phyloP scores from a whole-genome alignment of 352 stramenopile genomes.

The Pelagophyceae sp. region DNA sequence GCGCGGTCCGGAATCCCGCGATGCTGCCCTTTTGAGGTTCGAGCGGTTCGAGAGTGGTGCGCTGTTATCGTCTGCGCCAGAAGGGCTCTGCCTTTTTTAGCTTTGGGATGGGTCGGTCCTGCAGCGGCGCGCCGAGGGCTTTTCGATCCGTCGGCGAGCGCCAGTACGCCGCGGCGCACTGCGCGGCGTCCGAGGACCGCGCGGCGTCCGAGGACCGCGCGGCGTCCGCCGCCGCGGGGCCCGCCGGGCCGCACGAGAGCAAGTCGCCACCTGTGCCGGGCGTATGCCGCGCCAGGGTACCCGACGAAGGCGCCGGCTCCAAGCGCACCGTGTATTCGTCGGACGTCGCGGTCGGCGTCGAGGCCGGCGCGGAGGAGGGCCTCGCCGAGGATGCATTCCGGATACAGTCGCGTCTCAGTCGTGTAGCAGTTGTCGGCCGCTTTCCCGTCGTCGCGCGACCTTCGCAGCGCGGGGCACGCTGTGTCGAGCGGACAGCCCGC shows the following conservation, averaged over 20 bases:
- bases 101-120: neutral
- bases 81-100: too few species aligned
- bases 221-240: neutral
- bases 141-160: neutral
- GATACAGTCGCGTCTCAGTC: neutral
- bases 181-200: neutral
- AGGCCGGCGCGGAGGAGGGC: constrained; percentile 1
- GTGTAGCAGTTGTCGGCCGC: neutral
- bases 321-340: neutral
- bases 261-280: neutral
- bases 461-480: neutral
- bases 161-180: neutral
- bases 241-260: neutral
- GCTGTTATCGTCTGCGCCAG: too few species aligned
- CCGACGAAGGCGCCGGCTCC: neutral
- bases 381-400: neutral
- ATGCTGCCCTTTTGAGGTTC: too few species aligned
- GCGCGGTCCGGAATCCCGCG: too few species aligned
- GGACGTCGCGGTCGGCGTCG: neutral
- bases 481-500: neutral
- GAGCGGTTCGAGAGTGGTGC: too few species aligned
- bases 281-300: neutral
- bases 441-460: neutral
- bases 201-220: neutral
- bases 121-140: neutral